Evolutionary conservation across 345 rosid genomes (phyloP).

Genomic region (Bruguiera parviflora): DNA sequence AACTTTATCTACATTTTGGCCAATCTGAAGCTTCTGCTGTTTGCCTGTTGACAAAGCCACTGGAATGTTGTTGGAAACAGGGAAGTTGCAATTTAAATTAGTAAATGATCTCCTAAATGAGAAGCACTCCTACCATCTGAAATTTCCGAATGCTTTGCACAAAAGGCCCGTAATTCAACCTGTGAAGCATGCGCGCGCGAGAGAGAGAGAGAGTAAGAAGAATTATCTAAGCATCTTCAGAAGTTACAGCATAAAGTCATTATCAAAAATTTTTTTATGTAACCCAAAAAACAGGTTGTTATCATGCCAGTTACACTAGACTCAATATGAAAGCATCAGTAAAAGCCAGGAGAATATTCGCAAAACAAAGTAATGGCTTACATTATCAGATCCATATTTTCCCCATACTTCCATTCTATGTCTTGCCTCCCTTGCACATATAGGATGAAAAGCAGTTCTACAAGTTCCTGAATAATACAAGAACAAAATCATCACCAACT

Average conservation of each 20-base stretch:
- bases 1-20: conserved; percentile 45
- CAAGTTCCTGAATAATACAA: conserved; percentile 61
- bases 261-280: no score
- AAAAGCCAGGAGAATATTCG: not conserved
- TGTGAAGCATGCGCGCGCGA: conserved; percentile 14
- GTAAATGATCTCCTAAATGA: conserved; percentile 32
- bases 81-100: conserved; percentile 24
- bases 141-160: conserved; percentile 77
- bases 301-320: no score
- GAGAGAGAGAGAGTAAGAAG: not conserved
- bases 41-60: conserved; percentile 15
- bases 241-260: no score
- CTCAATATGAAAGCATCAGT: not conserved
- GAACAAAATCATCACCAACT: not conserved
- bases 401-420: conserved; percentile 95
- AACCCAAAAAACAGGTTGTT: no score
- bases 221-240: not conserved
- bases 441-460: conserved; percentile 89
- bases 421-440: conserved; percentile 95
- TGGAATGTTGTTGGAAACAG: conserved; percentile 24
- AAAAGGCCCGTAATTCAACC: conserved; percentile 94
- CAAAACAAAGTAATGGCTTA: conserved; percentile 38
- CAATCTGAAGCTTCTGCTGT: conserved; percentile 39
- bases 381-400: conserved; percentile 68
- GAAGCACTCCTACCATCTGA: conserved; percentile 28